These are phyloP conservation scores for Erysimum cheiri DNA, from an alignment of 441 rosid genomes.

Conservation along the genomic window DNA sequence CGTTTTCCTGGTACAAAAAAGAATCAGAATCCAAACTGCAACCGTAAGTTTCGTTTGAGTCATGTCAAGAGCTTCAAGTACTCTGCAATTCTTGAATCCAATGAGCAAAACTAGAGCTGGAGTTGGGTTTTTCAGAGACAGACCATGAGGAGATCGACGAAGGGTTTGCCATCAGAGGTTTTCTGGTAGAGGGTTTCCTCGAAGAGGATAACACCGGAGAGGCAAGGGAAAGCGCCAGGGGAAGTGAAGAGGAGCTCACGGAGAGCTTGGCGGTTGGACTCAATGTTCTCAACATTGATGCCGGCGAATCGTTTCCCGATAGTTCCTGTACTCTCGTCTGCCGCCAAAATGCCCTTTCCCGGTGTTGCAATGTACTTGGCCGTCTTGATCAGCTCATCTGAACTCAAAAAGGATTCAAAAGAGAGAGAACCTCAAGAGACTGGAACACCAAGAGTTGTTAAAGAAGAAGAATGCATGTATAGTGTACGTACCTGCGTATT, in stretches of 20 bases:
- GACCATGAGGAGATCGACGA: conserved; percentile 79
- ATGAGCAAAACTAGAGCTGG: conserved; percentile 18
- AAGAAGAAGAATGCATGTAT: conserved; percentile 14
- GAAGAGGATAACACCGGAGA: conserved; percentile 92
- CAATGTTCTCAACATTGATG: conserved; percentile 87
- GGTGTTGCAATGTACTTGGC: conserved; percentile 94
- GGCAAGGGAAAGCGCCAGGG: conserved; percentile 65
- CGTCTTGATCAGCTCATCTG: conserved; percentile 90
- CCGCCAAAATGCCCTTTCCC: conserved; percentile 93
- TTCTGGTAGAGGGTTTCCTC: conserved; percentile 97
- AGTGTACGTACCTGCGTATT: conserved; percentile 66
- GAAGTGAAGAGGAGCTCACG: conserved; percentile 92
- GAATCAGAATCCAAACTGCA: not conserved
- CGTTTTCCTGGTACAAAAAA: conserved; percentile 47
- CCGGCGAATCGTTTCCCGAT: conserved; percentile 91
- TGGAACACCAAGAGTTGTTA: conserved; percentile 10
- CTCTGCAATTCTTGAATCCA: conserved; percentile 18
- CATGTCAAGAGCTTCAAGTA: conserved; percentile 22
- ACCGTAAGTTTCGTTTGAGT: conserved; percentile 14
- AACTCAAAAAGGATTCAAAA: conserved; percentile 26
- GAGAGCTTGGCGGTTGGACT: conserved; percentile 91
- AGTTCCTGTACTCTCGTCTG: conserved; percentile 98
- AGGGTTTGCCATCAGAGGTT: conserved; percentile 74
- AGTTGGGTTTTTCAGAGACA: not conserved
- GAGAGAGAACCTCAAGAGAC: conserved; percentile 23